Evolutionary conservation across 768 basidiomycete genomes (phyloP).

Genomic region (Tricholoma terreum): DNA sequence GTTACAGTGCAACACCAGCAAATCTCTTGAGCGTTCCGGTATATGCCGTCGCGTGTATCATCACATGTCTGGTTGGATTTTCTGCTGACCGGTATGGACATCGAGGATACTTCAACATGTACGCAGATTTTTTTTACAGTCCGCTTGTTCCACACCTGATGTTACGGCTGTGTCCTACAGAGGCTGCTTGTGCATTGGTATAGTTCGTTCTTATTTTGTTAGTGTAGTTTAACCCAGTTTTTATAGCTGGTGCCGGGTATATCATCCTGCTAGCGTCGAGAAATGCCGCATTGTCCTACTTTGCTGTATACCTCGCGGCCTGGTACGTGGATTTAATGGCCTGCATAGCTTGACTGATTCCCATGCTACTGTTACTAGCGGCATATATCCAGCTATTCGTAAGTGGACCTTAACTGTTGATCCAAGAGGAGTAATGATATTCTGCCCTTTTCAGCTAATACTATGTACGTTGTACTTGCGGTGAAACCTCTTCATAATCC

Average conservation of each 20-base stretch:
- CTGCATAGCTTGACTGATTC: neutral
- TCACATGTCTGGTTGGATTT: constrained; percentile 64
- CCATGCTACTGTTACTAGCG: constrained; percentile 34
- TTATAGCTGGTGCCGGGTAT: constrained; percentile 56
- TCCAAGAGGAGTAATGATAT: neutral
- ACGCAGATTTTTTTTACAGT: constrained; percentile 19
- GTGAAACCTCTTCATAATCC: neutral
- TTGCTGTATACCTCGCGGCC: constrained; percentile 69
- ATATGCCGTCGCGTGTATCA: constrained; percentile 63
- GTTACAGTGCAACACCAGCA: constrained; percentile 66
- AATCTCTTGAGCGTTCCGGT: constrained; percentile 79
- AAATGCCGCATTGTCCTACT: constrained; percentile 63
- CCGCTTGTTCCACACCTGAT: neutral
- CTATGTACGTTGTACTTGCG: constrained; percentile 35
- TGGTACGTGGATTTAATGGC: constrained; percentile 39
- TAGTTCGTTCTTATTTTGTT: constrained; percentile 16
- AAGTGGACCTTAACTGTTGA: constrained; percentile 22
- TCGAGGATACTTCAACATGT: constrained; percentile 67
- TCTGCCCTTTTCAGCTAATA: constrained; percentile 44
- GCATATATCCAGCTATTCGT: constrained; percentile 75
- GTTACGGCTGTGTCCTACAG: constrained; percentile 14
- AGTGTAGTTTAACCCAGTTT: constrained; percentile 1
- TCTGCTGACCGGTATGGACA: constrained; percentile 57
- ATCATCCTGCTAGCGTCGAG: constrained; percentile 66
- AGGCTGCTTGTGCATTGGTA: constrained; percentile 36